Evolutionary conservation across 306 rosid genomes (phyloP), one percentile per base, ranked within the genome.

Genomic region (Bauhinia variegata): DNA sequence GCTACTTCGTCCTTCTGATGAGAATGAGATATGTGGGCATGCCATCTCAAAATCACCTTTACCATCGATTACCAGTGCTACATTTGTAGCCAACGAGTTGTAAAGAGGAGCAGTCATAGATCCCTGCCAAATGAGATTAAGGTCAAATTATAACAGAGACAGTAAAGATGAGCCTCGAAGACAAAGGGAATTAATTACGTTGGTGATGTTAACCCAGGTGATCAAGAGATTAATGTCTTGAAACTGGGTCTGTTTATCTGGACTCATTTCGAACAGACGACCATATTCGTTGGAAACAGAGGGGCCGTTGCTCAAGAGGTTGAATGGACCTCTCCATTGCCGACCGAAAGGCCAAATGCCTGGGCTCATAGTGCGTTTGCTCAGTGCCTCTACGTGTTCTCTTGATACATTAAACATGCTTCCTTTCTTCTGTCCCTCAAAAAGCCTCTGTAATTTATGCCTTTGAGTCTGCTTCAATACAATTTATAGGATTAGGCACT

Each of bases 1-100:
- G 34, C 71, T 68, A 55, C n/a, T 64, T 32, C n/a, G 19, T 31
- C 33, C 13, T 5, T 31, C 6, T 9, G n/a, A n/a, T n/a, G n/a
- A n/a, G n/a, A n/a, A n/a, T n/a, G 44, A 31, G 1, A 76, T 0
- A 48, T 89, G 86, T 8, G 91, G 96, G 9, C 87, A 85, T 18
- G 78, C 85, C 80, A 87, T 85, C 75, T 89, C 85, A 36, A 87
- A 23, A n/a, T n/a, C 9, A 7, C 96, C 93, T 44, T 44, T 64
- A 0, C 96, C 96, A 0, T 79, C 72, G 0, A 71, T 11, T 6
- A 89, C 82, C 12, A 83, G 0, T 17, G 80, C 62, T 11, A 89
- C 83, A 63, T 79, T 79, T 1, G 79, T 87, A 30, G 89, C 86
- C 63, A 36, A 75, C 23, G 93, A 50, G 80, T 79, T 60, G 78